phyloP scores from a whole-genome alignment of 306 rosid genomes.

The Quercus rubra region DNA sequence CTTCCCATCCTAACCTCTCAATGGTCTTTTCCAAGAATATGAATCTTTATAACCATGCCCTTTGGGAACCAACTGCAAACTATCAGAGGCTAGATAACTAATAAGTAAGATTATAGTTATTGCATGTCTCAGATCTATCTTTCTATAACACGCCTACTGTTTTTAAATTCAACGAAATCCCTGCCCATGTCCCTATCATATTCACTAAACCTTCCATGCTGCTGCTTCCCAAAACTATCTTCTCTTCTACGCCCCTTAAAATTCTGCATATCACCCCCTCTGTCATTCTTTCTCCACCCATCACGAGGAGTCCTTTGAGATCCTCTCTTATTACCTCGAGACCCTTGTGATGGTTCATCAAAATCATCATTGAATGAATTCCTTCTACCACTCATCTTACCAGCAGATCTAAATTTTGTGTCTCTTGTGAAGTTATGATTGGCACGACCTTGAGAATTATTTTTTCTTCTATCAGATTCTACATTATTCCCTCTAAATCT shows the following conservation, averaged over 20 bases:
- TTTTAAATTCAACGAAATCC: conserved; percentile 49
- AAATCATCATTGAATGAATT: conserved; percentile 42
- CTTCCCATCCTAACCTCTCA: background rate
- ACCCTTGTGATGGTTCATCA: conserved; percentile 38
- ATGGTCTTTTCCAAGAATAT: background rate
- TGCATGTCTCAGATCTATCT: conserved; percentile 37
- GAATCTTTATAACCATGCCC: background rate
- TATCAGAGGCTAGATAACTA: background rate
- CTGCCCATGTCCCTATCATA: conserved; percentile 32
- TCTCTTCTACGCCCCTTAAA: conserved; percentile 29
- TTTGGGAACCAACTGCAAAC: conserved; percentile 5
- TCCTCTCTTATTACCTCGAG: conserved; percentile 32
- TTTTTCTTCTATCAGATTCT: conserved; percentile 9
- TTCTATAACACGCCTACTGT: conserved; percentile 78
- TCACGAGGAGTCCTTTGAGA: conserved; percentile 31
- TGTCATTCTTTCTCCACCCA: conserved; percentile 33
- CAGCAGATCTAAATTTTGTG: conserved; percentile 31
- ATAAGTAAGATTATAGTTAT: background rate
- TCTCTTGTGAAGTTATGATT: conserved; percentile 24
- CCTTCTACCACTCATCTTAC: conserved; percentile 37
- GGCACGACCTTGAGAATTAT: conserved; percentile 14
- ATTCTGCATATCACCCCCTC: conserved; percentile 20
- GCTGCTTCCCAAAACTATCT: conserved; percentile 32
- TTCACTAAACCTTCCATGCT: conserved; percentile 24
- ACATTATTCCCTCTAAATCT: conserved; percentile 14